Evolutionary conservation across 768 basidiomycete species (phyloP).

Genomic region (Boletus huronensis): DNA sequence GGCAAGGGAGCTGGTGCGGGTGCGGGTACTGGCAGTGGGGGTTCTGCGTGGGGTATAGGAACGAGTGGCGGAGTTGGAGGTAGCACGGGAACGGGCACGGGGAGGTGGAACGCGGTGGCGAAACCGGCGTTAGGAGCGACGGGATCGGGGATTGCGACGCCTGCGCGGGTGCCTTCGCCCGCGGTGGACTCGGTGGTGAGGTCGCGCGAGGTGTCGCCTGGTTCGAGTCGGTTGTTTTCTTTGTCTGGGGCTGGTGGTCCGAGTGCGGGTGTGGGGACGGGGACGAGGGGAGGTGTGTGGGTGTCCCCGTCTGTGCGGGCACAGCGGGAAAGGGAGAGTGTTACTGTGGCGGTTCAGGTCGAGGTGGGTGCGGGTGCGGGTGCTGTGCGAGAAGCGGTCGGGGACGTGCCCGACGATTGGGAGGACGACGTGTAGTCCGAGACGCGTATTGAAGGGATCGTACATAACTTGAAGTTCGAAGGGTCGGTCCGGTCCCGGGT

Average conservation of each 20-base stretch:
- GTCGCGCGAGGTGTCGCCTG: conserved; percentile 11
- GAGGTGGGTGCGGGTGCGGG: not conserved
- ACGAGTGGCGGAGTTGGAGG: not conserved
- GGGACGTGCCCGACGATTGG: conserved; percentile 50
- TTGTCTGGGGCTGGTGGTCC: not conserved
- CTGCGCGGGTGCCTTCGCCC: conserved; percentile 20
- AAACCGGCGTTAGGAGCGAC: conserved; percentile 8
- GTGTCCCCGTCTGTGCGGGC: conserved; percentile 18
- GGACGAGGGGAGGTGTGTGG: conserved; percentile 14
- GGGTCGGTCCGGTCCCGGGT: no score
- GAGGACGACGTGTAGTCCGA: conserved; percentile 51
- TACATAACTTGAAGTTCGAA: no score
- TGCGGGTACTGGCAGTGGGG: not conserved
- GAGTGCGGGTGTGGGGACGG: not conserved
- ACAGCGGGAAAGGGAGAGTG: conserved; percentile 8
- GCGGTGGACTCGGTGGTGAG: conserved; percentile 2
- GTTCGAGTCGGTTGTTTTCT: conserved; percentile 2
- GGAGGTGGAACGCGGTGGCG: conserved; percentile 20
- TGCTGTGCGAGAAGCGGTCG: not conserved
- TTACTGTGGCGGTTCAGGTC: not conserved
- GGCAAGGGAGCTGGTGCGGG: not conserved
- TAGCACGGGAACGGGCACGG: not conserved
- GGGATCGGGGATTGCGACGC: conserved; percentile 5
- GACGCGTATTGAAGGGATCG: no score
- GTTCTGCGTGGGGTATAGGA: not conserved